Evolutionary conservation across 2,329 filamentous ascomycete species (phyloP).

Genomic region (Cryphonectria japonica): DNA sequence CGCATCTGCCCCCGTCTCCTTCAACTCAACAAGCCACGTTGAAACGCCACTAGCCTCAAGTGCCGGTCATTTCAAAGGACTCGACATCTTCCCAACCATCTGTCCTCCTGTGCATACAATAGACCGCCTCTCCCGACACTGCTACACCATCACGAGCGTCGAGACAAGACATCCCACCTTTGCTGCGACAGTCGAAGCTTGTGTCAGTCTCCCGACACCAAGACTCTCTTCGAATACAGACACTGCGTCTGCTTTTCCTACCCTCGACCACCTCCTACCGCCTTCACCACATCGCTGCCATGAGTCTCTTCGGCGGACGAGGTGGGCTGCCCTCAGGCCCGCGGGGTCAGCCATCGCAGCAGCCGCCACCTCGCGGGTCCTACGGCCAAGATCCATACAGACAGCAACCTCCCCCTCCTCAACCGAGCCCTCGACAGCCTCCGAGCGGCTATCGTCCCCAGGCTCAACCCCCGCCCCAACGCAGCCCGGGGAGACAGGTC

Average conservation of each 20-base stretch:
- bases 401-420: conserved; percentile 21
- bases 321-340: conserved; percentile 17
- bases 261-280: neutral
- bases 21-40: conserved; percentile 3
- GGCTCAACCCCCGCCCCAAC: neutral
- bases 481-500: conserved; percentile 7
- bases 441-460: conserved; percentile 8
- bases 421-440: conserved; percentile 9
- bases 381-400: conserved; percentile 22
- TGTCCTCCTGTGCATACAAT: neutral
- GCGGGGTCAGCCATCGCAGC: conserved; percentile 16
- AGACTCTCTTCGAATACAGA: neutral
- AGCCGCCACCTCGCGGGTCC: conserved; percentile 17
- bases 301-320: conserved; percentile 18
- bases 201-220: too few relatives aligned
- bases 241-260: neutral
- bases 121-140: neutral
- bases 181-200: neutral
- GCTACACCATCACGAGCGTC: neutral
- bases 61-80: conserved; percentile 7
- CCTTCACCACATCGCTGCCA: neutral
- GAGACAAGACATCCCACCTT: neutral
- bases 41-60: conserved; percentile 5
- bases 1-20: neutral
- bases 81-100: neutral